phyloP scores from a whole-genome alignment of 1,139 yeast species.

The Blastobotrys apis region DNA sequence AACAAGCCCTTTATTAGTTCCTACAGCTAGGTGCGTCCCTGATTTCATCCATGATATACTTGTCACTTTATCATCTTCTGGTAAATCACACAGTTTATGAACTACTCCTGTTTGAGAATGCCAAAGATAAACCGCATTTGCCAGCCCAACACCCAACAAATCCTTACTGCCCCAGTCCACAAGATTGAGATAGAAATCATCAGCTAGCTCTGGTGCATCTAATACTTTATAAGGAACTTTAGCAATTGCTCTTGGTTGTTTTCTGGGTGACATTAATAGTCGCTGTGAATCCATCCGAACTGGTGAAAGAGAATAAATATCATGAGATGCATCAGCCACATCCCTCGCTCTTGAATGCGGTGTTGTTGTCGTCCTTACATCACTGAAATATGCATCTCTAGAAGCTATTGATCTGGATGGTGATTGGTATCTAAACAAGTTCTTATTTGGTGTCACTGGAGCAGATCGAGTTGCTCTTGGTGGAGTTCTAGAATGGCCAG shows the following conservation, averaged over 20 bases:
- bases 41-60: slow-evolving; percentile 82
- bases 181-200: slow-evolving; percentile 85
- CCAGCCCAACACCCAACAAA: slow-evolving; percentile 83
- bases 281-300: slow-evolving; percentile 86
- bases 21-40: slow-evolving; percentile 89
- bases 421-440: slow-evolving; percentile 32
- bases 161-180: slow-evolving; percentile 97
- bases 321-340: slow-evolving; percentile 20
- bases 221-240: slow-evolving; percentile 89
- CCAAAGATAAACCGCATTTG: slow-evolving; percentile 85
- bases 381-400: slow-evolving; percentile 6
- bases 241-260: slow-evolving; percentile 69
- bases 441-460: slow-evolving; percentile 39
- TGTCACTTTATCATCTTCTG: slow-evolving; percentile 61
- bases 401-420: slow-evolving; percentile 21
- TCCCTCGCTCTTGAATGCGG: slow-evolving; percentile 15
- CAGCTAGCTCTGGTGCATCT: slow-evolving; percentile 94
- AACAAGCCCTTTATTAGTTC: slow-evolving; percentile 80
- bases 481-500: slow-evolving; percentile 23
- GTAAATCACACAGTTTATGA: slow-evolving; percentile 67
- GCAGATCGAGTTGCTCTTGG: slow-evolving; percentile 32
- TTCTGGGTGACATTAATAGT: slow-evolving; percentile 73
- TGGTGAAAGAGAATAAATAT: slow-evolving; percentile 72
- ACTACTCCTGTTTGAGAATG: slow-evolving; percentile 85
- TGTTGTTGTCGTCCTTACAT: too few relatives aligned